Conservation (phyloP, 352 stramenopile species). For the Aphanomyces stellatus region DNA sequence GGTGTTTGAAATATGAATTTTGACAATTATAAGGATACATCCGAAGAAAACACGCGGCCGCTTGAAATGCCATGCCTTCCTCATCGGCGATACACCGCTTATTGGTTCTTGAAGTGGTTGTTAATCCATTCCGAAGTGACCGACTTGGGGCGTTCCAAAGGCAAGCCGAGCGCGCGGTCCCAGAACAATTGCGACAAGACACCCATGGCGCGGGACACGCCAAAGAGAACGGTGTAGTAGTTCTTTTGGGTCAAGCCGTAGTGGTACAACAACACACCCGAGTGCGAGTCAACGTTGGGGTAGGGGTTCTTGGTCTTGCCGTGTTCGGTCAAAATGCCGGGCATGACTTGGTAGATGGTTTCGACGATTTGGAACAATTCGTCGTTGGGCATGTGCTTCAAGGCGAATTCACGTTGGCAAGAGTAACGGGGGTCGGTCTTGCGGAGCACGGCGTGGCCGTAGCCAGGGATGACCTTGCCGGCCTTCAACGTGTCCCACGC, state of each 20-base stretch:
- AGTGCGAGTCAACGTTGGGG: constrained; percentile 99
- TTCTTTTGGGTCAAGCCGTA: constrained; percentile 99
- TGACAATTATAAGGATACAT: neutral
- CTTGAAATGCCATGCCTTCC: neutral
- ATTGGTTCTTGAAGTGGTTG: constrained; percentile 85
- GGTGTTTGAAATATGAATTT: too few relatives aligned
- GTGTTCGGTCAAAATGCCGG: constrained; percentile 96
- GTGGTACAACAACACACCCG: constrained; percentile 97
- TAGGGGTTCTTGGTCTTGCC: constrained; percentile 99
- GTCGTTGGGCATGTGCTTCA: constrained; percentile 99
- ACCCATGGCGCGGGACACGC: constrained; percentile 96
- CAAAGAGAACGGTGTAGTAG: constrained; percentile 99
- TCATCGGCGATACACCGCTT: constrained; percentile 5
- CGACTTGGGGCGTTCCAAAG: constrained; percentile 98
- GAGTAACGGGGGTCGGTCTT: constrained; percentile 99
- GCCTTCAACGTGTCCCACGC: constrained; percentile 98
- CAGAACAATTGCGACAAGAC: constrained; percentile 98
- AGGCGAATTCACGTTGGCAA: constrained; percentile 97
- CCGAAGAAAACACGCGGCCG: neutral
- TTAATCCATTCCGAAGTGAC: constrained; percentile 98
- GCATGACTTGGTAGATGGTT: constrained; percentile 99
- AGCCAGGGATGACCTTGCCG: constrained; percentile 98
- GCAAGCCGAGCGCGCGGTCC: constrained; percentile 95
- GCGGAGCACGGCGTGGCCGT: constrained; percentile 96
- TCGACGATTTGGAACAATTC: constrained; percentile 98